Base-by-base conservation (phyloP, 2,329 filamentous ascomycete genomes). In the Aspergillus sp. region DNA sequence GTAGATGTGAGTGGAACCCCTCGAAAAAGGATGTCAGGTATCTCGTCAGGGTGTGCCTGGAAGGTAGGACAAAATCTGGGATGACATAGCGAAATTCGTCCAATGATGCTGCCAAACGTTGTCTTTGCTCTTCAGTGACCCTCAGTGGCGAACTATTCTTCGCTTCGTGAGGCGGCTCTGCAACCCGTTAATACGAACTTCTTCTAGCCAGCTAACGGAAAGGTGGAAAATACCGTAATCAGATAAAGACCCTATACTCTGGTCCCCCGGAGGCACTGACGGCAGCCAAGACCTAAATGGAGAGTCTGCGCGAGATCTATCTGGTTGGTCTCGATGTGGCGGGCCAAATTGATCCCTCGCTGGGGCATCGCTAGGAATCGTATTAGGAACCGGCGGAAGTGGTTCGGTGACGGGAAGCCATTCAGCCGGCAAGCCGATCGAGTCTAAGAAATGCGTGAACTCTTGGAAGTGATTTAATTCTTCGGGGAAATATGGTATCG, bases 21-120 rank as follows among this genome's bases (percentile, higher is more conserved):
- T 76, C 79, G 45, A 86, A 77, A 55, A 86, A 88, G 1, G 82
- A 83, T 48, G 85, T 82, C 30, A 87, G 65, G 51, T 86, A 87
- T 32, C 84, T 70, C 2, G 80, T 82, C 29, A 87, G 62, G 0
- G 84, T 85, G 53, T 86, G 77, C 3, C 83, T 76, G 4, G 83
- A 86, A 1, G 84, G 83, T 43, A 87, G 78, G 3, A 80, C 74
- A 53, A 87, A 87, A 41, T 59, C 61, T 2, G 60, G 59, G n/a
- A 63, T 63, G 7, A 61, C 54, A 45, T 62, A 52, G 30, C 58
- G 58, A 36, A 61, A 61, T 30, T 57, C 52, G 45, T 63, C 60
- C 6, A 63, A 47, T n/a, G 59, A 60, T 33, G 55, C 54, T n/a
- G 57, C 58, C n/a, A 63, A 51, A 7, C 57, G 57, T 42, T 61